Percentiles rank a stretch among this genome's conserved stretches.
Conservation (phyloP, 228 moss, liverwort and hornwort species). For the Sphagnum magellanicum region DNA sequence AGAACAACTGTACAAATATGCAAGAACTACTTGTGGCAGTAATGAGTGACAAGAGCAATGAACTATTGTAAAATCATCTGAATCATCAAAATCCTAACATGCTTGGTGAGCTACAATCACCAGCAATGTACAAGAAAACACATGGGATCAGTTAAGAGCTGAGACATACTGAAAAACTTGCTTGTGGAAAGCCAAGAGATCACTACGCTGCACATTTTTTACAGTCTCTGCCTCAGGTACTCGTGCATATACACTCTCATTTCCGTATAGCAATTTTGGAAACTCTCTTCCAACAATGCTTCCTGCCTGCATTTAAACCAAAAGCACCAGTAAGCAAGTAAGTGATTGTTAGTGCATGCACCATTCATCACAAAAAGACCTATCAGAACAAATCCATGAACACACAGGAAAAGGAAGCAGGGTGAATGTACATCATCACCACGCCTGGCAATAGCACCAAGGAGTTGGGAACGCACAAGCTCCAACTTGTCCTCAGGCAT, state of each 20-base stretch:
- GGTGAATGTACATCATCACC: constrained; percentile 18
- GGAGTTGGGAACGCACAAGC: constrained; percentile 15
- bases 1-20: too few relatives aligned
- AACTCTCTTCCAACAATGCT: constrained; percentile 28
- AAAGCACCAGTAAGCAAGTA: not conserved
- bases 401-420: not conserved
- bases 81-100: too few relatives aligned
- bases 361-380: too few relatives aligned
- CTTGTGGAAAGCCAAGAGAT: constrained; percentile 18
- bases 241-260: constrained; percentile 26
- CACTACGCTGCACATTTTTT: constrained; percentile 10
- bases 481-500: constrained; percentile 29
- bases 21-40: too few relatives aligned
- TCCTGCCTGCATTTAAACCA: constrained; percentile 15
- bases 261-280: constrained; percentile 23
- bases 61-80: too few relatives aligned
- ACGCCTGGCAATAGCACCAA: constrained; percentile 27
- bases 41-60: too few relatives aligned
- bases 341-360: not conserved
- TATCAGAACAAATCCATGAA: too few relatives aligned
- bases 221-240: constrained; percentile 18
- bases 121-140: too few relatives aligned
- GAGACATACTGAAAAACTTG: constrained; percentile 15
- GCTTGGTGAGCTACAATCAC: too few relatives aligned
- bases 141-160: too few relatives aligned